phyloP scores from a whole-genome alignment of 2,329 filamentous ascomycete species.

The Penicillium fuscoglaucum region DNA sequence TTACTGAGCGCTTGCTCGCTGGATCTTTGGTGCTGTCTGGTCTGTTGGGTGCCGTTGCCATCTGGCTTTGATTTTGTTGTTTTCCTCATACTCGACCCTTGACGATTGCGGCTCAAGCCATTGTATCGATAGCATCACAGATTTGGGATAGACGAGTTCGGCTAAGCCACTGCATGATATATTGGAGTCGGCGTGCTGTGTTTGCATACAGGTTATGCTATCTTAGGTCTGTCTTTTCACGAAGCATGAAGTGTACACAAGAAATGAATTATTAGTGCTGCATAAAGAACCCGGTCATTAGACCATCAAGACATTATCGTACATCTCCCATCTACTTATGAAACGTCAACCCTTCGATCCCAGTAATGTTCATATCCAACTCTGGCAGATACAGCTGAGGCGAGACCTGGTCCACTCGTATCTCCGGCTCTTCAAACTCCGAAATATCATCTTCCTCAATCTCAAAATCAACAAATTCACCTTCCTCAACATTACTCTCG shows the following conservation, averaged over 20 bases:
- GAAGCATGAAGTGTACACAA: constrained; percentile 8
- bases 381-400: constrained; percentile 21
- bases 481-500: constrained; percentile 11
- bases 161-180: neutral
- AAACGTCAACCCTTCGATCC: constrained; percentile 19
- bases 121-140: constrained; percentile 22
- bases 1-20: constrained; percentile 19
- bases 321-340: constrained; percentile 2
- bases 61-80: constrained; percentile 23
- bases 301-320: neutral
- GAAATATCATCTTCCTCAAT: neutral
- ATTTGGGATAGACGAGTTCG: constrained; percentile 17
- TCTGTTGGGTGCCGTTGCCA: constrained; percentile 23
- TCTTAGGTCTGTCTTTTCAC: constrained; percentile 11
- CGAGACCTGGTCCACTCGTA: constrained; percentile 13
- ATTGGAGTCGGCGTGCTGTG: constrained; percentile 1
- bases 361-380: constrained; percentile 20
- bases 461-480: neutral
- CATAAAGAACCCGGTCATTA: neutral
- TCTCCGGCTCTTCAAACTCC: constrained; percentile 1
- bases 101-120: neutral
- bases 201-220: constrained; percentile 11
- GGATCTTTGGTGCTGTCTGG: constrained; percentile 24
- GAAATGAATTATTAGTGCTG: constrained; percentile 9
- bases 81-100: neutral